Evolutionary conservation across 2,329 filamentous ascomycete species (phyloP).

Genomic region (Aspergillus sp.): DNA sequence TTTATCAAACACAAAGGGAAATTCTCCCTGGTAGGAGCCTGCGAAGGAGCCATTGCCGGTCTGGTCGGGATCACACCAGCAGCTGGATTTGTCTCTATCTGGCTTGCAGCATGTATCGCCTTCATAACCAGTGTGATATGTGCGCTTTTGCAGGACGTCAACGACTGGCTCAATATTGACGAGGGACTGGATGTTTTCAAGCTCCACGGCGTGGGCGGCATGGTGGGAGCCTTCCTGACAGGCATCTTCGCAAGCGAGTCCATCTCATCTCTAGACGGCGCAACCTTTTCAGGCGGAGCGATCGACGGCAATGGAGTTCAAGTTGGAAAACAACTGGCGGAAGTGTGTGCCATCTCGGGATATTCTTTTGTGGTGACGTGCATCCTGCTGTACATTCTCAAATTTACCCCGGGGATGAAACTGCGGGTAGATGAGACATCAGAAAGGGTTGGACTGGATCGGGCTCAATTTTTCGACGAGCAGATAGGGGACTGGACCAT

Average conservation of each 20-base stretch:
- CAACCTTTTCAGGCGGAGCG: slow-evolving; percentile 41
- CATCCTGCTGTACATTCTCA: slow-evolving; percentile 49
- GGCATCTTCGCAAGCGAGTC: slow-evolving; percentile 50
- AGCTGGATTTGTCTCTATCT: slow-evolving; percentile 49
- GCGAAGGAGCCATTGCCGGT: slow-evolving; percentile 55
- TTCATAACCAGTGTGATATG: slow-evolving; percentile 52
- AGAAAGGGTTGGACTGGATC: slow-evolving; percentile 52
- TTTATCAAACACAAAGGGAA: slow-evolving; percentile 48
- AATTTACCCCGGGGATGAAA: slow-evolving; percentile 51
- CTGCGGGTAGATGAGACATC: slow-evolving; percentile 52
- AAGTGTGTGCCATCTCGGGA: slow-evolving; percentile 49
- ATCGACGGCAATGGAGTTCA: slow-evolving; percentile 54
- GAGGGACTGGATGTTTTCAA: slow-evolving; percentile 59
- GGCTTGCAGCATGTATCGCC: slow-evolving; percentile 53
- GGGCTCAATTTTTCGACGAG: slow-evolving; percentile 54
- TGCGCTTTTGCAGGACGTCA: slow-evolving; percentile 46
- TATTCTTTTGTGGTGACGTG: slow-evolving; percentile 52
- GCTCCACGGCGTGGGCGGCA: slow-evolving; percentile 54
- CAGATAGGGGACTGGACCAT: slow-evolving; percentile 51
- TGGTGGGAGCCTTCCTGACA: slow-evolving; percentile 54
- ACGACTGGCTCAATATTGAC: slow-evolving; percentile 52
- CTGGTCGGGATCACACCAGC: slow-evolving; percentile 58
- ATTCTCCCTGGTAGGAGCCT: slow-evolving; percentile 54
- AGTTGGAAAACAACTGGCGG: slow-evolving; percentile 52
- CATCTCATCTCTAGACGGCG: slow-evolving; percentile 45